Evolutionary conservation across 768 basidiomycete genomes (phyloP).

Genomic region (Phanerodontia chrysosporium): DNA sequence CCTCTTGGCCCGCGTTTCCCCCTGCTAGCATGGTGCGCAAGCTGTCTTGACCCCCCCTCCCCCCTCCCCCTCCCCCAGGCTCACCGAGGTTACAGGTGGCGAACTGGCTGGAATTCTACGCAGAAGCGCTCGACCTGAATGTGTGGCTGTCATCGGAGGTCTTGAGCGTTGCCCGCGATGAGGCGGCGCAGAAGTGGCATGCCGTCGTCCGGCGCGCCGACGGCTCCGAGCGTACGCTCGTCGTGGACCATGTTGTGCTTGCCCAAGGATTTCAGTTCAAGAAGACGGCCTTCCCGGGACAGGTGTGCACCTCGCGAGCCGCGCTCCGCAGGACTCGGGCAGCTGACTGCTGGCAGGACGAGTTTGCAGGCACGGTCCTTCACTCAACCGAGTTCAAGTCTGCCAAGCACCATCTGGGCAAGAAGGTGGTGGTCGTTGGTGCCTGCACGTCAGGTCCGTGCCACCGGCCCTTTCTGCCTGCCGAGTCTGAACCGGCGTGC

Average conservation of each 20-base stretch:
- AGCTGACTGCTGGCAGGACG: constrained; percentile 31
- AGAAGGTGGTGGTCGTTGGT: constrained; percentile 39
- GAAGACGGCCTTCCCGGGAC: constrained; percentile 57
- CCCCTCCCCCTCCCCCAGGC: neutral
- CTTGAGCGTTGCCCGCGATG: constrained; percentile 18
- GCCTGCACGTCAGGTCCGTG: neutral
- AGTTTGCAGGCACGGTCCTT: constrained; percentile 56
- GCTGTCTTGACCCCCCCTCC: too few relatives aligned
- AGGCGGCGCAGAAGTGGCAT: constrained; percentile 22
- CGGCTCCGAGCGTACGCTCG: constrained; percentile 27
- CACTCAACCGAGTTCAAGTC: constrained; percentile 55
- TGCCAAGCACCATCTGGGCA: constrained; percentile 54
- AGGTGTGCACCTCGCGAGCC: constrained; percentile 28
- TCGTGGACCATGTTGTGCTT: constrained; percentile 32
- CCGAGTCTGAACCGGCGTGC: too few relatives aligned
- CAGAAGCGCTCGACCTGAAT: constrained; percentile 55
- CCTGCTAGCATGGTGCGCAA: constrained; percentile 25
- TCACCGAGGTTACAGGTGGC: constrained; percentile 39
- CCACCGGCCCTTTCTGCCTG: too few relatives aligned
- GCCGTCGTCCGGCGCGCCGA: constrained; percentile 31
- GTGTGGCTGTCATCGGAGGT: constrained; percentile 50
- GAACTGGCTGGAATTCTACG: constrained; percentile 66
- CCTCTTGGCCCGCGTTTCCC: neutral
- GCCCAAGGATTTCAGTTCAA: constrained; percentile 29
- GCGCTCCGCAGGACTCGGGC: neutral